Conservation (phyloP, 176 grass and related monocot species). For the Carex littledalei region DNA sequence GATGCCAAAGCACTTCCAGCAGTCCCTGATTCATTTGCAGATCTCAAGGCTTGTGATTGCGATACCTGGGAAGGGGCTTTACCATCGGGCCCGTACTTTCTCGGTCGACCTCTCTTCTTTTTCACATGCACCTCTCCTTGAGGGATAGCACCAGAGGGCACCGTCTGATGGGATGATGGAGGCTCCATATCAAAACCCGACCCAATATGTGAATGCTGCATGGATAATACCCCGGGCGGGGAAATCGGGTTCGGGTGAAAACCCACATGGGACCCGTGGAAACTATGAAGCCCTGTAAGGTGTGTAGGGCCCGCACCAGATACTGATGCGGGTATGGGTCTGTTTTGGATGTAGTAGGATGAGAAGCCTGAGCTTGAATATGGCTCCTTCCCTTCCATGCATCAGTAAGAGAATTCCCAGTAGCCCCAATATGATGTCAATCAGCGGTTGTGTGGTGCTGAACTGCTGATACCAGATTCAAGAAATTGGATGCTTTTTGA, state of each 20-base stretch:
- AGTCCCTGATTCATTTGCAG: slow-evolving; percentile 34
- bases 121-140: slow-evolving; percentile 34
- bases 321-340: slow-evolving; percentile 14
- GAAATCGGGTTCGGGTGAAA: slow-evolving; percentile 61
- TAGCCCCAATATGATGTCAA: background rate
- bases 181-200: slow-evolving; percentile 63
- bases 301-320: slow-evolving; percentile 15
- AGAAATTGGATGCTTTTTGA: background rate
- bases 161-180: slow-evolving; percentile 19
- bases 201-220: slow-evolving; percentile 35
- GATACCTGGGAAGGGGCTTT: slow-evolving; percentile 10
- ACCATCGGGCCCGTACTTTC: slow-evolving; percentile 80
- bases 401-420: slow-evolving; percentile 35
- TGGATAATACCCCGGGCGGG: slow-evolving; percentile 44
- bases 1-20: slow-evolving; percentile 10
- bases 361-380: slow-evolving; percentile 55
- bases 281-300: slow-evolving; percentile 35
- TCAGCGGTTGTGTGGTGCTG: background rate
- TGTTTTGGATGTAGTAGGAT: slow-evolving; percentile 53
- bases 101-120: slow-evolving; percentile 63
- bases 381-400: slow-evolving; percentile 80
- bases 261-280: slow-evolving; percentile 39
- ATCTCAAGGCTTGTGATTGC: slow-evolving; percentile 20
- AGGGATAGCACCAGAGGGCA: background rate
- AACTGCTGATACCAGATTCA: background rate